phyloP scores from a whole-genome alignment of 352 stramenopile species.

The Saprolegnia diclina region DNA sequence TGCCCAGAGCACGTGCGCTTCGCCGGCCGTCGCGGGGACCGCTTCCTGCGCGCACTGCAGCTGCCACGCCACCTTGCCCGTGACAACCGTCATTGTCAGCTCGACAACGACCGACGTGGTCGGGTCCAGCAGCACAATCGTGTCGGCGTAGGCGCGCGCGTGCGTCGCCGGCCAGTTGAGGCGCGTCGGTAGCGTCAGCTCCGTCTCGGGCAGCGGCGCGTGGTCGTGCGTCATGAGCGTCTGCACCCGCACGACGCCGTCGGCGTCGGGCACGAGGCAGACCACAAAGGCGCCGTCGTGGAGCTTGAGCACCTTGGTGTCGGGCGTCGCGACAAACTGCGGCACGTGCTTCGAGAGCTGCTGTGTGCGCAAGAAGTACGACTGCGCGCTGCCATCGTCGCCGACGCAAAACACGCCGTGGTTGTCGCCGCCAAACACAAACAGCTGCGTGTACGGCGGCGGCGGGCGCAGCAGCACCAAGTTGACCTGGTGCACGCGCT shows the following conservation, averaged over 20 bases:
- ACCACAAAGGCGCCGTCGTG: constrained; percentile 32
- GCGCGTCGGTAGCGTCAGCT: background rate
- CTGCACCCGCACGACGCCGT: constrained; percentile 32
- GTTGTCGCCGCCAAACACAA: constrained; percentile 27
- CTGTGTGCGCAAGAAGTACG: constrained; percentile 16
- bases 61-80: constrained; percentile 28
- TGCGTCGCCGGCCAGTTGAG: constrained; percentile 19
- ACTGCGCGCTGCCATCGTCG: background rate
- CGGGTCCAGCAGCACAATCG: constrained; percentile 34
- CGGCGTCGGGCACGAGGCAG: constrained; percentile 27
- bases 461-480: background rate
- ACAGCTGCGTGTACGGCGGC: background rate
- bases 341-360: constrained; percentile 15
- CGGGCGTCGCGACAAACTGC: background rate
- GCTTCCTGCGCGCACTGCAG: constrained; percentile 29
- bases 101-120: constrained; percentile 25
- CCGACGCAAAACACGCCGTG: background rate
- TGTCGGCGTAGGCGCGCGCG: constrained; percentile 31
- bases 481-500: background rate
- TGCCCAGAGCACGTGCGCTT: constrained; percentile 32
- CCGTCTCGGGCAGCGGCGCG: constrained; percentile 13
- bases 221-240: constrained; percentile 28
- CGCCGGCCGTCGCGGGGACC: background rate
- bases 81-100: constrained; percentile 30
- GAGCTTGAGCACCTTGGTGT: constrained; percentile 16